Conservation (phyloP, 495 filamentous ascomycete species). For the Hypoxylon cercidicola region DNA sequence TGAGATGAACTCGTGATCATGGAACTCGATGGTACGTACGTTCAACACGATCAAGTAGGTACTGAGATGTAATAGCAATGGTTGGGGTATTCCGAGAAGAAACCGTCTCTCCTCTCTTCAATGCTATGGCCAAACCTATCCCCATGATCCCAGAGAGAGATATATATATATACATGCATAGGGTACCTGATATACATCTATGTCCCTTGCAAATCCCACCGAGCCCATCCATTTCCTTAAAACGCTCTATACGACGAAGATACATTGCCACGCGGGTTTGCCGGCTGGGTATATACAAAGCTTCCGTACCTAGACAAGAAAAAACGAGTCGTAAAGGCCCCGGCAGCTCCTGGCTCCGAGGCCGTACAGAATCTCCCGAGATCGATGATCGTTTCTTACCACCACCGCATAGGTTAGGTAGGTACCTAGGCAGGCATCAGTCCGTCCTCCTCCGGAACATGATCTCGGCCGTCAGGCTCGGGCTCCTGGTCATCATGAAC, state of each 20-base stretch:
- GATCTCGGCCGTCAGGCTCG: slow-evolving; percentile 45
- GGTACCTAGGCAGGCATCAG: too few species aligned
- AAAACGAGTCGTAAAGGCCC: slow-evolving; percentile 13
- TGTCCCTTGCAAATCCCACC: neutral
- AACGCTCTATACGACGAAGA: slow-evolving; percentile 15
- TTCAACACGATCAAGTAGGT: too few species aligned
- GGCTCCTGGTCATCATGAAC: slow-evolving; percentile 50
- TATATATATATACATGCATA: slow-evolving; percentile 20
- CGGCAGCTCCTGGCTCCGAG: slow-evolving; percentile 38
- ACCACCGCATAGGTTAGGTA: too few species aligned
- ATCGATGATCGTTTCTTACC: too few species aligned
- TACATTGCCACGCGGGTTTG: neutral
- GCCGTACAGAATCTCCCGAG: too few species aligned
- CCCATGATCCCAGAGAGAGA: neutral
- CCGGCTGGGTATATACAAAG: slow-evolving; percentile 16
- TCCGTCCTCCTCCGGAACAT: slow-evolving; percentile 45
- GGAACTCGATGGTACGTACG: too few species aligned
- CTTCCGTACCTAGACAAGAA: neutral
- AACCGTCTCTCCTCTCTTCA: neutral
- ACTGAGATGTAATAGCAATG: slow-evolving; percentile 7
- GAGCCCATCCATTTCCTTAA: slow-evolving; percentile 1
- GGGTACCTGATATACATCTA: too few species aligned
- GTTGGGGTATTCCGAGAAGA: slow-evolving; percentile 29
- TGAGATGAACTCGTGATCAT: too few species aligned
- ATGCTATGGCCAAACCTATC: slow-evolving; percentile 13